Evolutionary conservation across 2,329 filamentous ascomycete genomes (phyloP).

Genomic region (Venturia asperata): DNA sequence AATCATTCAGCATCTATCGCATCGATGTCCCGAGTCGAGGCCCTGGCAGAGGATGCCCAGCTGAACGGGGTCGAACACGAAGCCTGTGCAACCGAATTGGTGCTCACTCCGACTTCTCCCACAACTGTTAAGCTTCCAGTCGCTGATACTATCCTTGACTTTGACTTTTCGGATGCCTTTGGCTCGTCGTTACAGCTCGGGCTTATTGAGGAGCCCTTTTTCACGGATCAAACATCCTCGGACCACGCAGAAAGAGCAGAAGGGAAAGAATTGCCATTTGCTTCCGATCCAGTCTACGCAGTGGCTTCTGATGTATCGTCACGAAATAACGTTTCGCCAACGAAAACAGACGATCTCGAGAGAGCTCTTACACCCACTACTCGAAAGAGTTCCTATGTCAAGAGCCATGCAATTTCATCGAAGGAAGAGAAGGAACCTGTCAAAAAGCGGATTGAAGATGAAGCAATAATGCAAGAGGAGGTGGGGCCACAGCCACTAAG

Average conservation of each 20-base stretch:
- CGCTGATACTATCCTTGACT: not conserved
- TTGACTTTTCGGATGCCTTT: constrained; percentile 2
- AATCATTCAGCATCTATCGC: not conserved
- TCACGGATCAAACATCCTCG: not conserved
- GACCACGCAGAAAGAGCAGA: not conserved
- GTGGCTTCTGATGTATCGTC: not conserved
- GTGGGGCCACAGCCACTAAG: not conserved
- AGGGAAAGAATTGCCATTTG: not conserved
- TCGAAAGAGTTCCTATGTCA: not conserved
- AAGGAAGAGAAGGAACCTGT: no score
- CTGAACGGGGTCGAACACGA: not conserved
- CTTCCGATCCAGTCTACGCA: not conserved
- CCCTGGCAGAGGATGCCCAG: not conserved
- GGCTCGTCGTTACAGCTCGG: not conserved
- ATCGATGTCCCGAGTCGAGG: not conserved
- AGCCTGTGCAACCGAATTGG: not conserved
- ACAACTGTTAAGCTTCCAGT: not conserved
- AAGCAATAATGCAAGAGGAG: not conserved
- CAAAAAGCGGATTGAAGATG: not conserved
- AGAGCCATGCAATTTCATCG: not conserved
- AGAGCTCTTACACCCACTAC: not conserved
- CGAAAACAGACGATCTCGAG: not conserved
- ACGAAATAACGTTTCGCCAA: not conserved
- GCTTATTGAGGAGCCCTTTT: not conserved
- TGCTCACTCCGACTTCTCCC: not conserved